Evolutionary conservation across 179 eudicot species (phyloP).

Genomic region (Actinidia arguta): DNA sequence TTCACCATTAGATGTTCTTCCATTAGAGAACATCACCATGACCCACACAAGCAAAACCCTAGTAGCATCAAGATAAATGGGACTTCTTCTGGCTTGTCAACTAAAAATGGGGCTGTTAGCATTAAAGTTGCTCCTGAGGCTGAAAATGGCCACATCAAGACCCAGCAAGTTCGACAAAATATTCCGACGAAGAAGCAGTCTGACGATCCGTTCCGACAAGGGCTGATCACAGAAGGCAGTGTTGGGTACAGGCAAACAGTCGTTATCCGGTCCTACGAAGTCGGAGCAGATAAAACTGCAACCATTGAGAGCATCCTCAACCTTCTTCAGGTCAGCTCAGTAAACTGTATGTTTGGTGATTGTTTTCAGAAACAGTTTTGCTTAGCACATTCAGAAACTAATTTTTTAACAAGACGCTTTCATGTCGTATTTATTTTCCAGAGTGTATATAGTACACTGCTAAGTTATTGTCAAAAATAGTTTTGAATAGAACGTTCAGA

Average conservation of each 20-base stretch:
- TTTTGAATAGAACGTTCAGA: too few relatives aligned
- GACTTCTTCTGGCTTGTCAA: neutral
- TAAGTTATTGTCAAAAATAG: too few relatives aligned
- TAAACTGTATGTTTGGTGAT: too few relatives aligned
- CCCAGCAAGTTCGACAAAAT: conserved; percentile 38
- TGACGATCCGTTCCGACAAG: conserved; percentile 49
- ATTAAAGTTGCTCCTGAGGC: too few relatives aligned
- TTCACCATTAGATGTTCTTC: neutral
- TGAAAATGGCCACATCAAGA: conserved; percentile 13
- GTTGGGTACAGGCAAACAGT: conserved; percentile 52
- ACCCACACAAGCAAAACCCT: conserved; percentile 15
- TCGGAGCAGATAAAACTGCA: conserved; percentile 56
- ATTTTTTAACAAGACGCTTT: too few relatives aligned
- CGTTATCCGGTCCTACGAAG: conserved; percentile 61
- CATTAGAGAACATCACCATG: neutral
- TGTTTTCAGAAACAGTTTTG: too few relatives aligned
- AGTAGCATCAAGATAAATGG: conserved; percentile 26
- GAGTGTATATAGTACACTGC: too few relatives aligned
- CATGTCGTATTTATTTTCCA: too few relatives aligned
- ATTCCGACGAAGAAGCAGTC: conserved; percentile 49
- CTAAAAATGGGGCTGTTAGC: conserved; percentile 8
- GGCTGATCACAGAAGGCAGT: conserved; percentile 38
- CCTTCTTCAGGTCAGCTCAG: conserved; percentile 49
- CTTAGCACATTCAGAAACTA: too few relatives aligned
- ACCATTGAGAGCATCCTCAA: conserved; percentile 57